Evolutionary conservation across 2,329 filamentous ascomycete species (phyloP).

Genomic region (Sporothrix pallida): DNA sequence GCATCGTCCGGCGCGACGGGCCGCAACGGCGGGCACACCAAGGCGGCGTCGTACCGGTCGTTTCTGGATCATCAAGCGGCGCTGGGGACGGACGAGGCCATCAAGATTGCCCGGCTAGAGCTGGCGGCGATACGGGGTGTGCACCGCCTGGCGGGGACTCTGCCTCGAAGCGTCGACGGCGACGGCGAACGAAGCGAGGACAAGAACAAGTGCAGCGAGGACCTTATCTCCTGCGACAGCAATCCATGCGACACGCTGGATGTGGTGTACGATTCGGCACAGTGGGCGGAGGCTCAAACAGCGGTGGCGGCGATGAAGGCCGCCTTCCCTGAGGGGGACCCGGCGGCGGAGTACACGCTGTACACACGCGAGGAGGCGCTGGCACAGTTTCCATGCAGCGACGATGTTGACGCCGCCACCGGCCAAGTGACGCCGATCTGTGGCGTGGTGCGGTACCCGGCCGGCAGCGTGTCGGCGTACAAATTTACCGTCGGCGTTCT

Average conservation of each 20-base stretch:
- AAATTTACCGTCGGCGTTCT: slow-evolving; percentile 51
- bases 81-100: slow-evolving; percentile 56
- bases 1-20: slow-evolving; percentile 71
- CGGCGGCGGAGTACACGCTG: slow-evolving; percentile 53
- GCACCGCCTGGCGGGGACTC: slow-evolving; percentile 56
- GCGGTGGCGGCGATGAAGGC: slow-evolving; percentile 54
- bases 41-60: slow-evolving; percentile 53
- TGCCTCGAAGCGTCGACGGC: neutral
- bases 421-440: slow-evolving; percentile 41
- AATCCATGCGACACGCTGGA: slow-evolving; percentile 61
- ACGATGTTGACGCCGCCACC: slow-evolving; percentile 40
- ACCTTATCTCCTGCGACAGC: slow-evolving; percentile 56
- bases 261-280: slow-evolving; percentile 58
- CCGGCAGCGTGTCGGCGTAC: slow-evolving; percentile 52
- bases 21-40: slow-evolving; percentile 57
- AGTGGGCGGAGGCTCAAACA: slow-evolving; percentile 48
- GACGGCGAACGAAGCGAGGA: neutral
- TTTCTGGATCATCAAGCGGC: slow-evolving; percentile 55
- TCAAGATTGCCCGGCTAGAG: slow-evolving; percentile 58
- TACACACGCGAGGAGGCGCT: slow-evolving; percentile 51
- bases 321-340: slow-evolving; percentile 49
- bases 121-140: slow-evolving; percentile 60
- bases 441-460: slow-evolving; percentile 56
- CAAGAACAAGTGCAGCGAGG: neutral
- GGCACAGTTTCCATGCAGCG: slow-evolving; percentile 48